Percentiles rank a stretch among this genome's conserved stretches.
These are phyloP conservation scores for Yueomyces sp. DNA, from an alignment of 805 yeast genomes.

Conservation along the genomic window DNA sequence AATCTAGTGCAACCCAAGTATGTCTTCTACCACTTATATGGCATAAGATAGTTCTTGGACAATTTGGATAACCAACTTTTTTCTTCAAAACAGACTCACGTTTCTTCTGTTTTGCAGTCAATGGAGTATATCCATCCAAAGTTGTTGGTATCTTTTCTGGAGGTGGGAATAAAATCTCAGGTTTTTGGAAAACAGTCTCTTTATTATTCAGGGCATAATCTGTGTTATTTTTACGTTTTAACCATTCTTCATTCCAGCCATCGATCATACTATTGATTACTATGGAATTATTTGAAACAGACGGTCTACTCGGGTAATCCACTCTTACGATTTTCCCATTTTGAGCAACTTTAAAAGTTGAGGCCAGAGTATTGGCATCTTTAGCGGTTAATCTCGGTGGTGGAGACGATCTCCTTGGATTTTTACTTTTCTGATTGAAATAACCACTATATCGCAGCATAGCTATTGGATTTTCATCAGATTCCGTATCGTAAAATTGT, in stretches of 20 bases:
- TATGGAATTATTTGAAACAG: conserved; percentile 18
- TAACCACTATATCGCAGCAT: conserved; percentile 2
- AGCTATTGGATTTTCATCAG: conserved; percentile 6
- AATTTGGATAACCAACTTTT: conserved; percentile 13
- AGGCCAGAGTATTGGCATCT: neutral
- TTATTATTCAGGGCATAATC: conserved; percentile 11
- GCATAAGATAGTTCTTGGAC: conserved; percentile 40
- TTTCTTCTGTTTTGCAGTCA: conserved; percentile 14
- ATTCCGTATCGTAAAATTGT: conserved; percentile 23
- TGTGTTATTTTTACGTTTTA: conserved; percentile 6
- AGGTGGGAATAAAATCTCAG: neutral
- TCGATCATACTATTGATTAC: conserved; percentile 15
- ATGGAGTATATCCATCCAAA: conserved; percentile 12
- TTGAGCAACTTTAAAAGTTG: conserved; percentile 15
- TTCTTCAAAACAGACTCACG: conserved; percentile 10
- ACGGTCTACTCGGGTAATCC: conserved; percentile 25
- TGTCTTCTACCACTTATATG: conserved; percentile 60
- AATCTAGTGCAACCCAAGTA: conserved; percentile 76
- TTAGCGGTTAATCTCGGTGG: neutral
- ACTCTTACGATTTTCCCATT: conserved; percentile 22
- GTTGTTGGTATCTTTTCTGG: conserved; percentile 8
- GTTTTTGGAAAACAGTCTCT: conserved; percentile 7
- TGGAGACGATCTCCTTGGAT: conserved; percentile 3
- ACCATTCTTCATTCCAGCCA: conserved; percentile 15
- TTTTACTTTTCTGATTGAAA: neutral